Conservation (phyloP, 2,329 filamentous ascomycete genomes). For the Epicoccum nigrum region DNA sequence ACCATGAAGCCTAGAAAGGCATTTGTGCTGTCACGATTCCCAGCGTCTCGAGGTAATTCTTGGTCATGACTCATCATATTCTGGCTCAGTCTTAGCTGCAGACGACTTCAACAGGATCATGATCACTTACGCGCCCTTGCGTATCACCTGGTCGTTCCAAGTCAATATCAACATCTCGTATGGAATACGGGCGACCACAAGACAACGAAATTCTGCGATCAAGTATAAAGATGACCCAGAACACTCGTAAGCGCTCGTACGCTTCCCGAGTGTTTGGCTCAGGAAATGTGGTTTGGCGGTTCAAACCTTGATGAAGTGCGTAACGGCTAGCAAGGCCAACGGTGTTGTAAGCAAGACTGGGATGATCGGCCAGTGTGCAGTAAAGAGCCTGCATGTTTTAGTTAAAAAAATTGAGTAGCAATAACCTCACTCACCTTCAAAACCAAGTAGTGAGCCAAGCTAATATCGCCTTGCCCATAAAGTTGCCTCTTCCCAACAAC, state of each 20-base stretch:
- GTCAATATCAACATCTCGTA: constrained; percentile 37
- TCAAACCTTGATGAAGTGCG: constrained; percentile 37
- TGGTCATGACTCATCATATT: background rate
- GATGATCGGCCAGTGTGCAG: constrained; percentile 31
- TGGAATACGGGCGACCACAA: constrained; percentile 38
- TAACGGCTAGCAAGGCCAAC: constrained; percentile 38
- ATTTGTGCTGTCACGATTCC: background rate
- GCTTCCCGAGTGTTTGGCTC: constrained; percentile 20
- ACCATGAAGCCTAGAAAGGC: constrained; percentile 31
- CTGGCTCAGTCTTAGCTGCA: background rate
- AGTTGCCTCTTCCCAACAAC: constrained; percentile 34
- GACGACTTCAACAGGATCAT: background rate
- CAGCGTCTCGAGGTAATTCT: background rate
- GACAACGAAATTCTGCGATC: constrained; percentile 40
- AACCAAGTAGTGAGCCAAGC: constrained; percentile 36
- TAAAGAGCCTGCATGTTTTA: constrained; percentile 31
- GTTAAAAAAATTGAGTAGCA: background rate
- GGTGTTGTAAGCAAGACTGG: constrained; percentile 37
- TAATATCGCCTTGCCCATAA: constrained; percentile 29
- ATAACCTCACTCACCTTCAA: constrained; percentile 29
- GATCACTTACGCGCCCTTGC: background rate
- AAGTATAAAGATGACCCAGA: constrained; percentile 37
- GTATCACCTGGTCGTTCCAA: constrained; percentile 28
- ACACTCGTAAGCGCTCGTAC: constrained; percentile 34
- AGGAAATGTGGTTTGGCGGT: constrained; percentile 33